Conservation (phyloP, 2,329 filamentous ascomycete genomes). For the Pseudonectria buxi region DNA sequence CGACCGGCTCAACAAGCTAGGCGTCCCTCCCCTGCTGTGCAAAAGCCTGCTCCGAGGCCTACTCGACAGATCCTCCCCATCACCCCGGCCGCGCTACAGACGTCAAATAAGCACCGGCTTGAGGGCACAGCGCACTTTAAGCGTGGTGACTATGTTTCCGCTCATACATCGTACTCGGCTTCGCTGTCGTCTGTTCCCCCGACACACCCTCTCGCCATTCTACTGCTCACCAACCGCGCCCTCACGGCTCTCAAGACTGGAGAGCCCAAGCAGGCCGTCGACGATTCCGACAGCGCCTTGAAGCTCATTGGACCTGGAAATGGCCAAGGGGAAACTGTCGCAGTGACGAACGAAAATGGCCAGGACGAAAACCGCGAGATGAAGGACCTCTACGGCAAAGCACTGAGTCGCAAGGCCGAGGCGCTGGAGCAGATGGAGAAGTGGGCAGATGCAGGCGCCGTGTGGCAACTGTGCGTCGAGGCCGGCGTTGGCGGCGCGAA, state of each 20-base stretch:
- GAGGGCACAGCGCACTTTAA: conserved; percentile 88
- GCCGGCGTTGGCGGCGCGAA: conserved; percentile 77
- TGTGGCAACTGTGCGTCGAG: conserved; percentile 80
- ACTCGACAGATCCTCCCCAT: conserved; percentile 59
- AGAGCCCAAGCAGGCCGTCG: conserved; percentile 78
- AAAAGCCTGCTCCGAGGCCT: conserved; percentile 40
- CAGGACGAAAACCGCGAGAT: conserved; percentile 68
- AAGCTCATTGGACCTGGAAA: conserved; percentile 70
- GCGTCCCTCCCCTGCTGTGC: conserved; percentile 29
- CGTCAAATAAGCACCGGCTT: conserved; percentile 70
- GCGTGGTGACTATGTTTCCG: conserved; percentile 82
- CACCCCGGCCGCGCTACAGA: conserved; percentile 61
- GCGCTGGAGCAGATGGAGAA: conserved; percentile 92
- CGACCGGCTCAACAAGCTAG: conserved; percentile 27
- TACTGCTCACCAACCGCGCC: conserved; percentile 88
- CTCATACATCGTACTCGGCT: conserved; percentile 73
- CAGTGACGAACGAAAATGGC: conserved; percentile 53
- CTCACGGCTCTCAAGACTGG: conserved; percentile 87
- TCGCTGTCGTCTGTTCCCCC: conserved; percentile 69
- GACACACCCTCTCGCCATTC: conserved; percentile 74
- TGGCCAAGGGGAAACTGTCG: conserved; percentile 74
- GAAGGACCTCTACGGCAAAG: conserved; percentile 90
- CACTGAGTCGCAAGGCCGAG: conserved; percentile 89
- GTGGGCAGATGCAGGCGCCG: conserved; percentile 73
- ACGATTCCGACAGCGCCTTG: conserved; percentile 76